Conservation (phyloP, 2,329 filamentous ascomycete species). For the Fusarium musae region DNA sequence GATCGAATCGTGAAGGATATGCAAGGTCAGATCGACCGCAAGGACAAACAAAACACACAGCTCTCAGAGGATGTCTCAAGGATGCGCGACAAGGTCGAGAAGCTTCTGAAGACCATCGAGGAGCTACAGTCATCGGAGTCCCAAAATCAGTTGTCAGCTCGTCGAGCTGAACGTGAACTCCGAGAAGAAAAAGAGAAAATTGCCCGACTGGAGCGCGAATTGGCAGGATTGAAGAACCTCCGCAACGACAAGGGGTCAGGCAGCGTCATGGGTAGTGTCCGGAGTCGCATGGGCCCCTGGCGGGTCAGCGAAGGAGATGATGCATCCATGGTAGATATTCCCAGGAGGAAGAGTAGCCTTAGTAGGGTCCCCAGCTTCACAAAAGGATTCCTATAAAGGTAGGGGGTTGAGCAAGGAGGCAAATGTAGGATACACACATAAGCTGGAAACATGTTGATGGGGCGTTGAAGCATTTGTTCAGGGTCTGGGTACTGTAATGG, state of each 20-base stretch:
- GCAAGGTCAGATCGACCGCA: constrained; percentile 89
- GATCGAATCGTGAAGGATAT: constrained; percentile 95
- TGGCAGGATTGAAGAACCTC: constrained; percentile 85
- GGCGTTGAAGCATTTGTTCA: constrained; percentile 43
- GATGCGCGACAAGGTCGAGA: constrained; percentile 89
- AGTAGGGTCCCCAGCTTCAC: constrained; percentile 74
- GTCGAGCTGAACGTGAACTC: constrained; percentile 89
- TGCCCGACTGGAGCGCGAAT: constrained; percentile 84
- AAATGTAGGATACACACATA: constrained; percentile 28
- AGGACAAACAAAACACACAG: constrained; percentile 86
- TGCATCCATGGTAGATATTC: constrained; percentile 61
- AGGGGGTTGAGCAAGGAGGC: not conserved
- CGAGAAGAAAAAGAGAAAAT: constrained; percentile 88
- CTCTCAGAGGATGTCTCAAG: constrained; percentile 85
- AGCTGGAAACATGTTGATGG: constrained; percentile 26
- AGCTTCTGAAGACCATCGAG: constrained; percentile 89
- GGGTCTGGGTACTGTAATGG: constrained; percentile 26
- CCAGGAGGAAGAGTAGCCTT: constrained; percentile 74
- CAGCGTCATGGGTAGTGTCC: constrained; percentile 60
- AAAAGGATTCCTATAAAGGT: constrained; percentile 76
- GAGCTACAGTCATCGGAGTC: constrained; percentile 92
- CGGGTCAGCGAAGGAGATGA: constrained; percentile 55
- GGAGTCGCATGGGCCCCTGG: constrained; percentile 50
- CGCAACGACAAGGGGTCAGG: constrained; percentile 68
- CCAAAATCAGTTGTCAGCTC: constrained; percentile 79